These are phyloP conservation scores for Gracilaria caudata DNA, from an alignment of 23 red algal species.

Conservation along the genomic window DNA sequence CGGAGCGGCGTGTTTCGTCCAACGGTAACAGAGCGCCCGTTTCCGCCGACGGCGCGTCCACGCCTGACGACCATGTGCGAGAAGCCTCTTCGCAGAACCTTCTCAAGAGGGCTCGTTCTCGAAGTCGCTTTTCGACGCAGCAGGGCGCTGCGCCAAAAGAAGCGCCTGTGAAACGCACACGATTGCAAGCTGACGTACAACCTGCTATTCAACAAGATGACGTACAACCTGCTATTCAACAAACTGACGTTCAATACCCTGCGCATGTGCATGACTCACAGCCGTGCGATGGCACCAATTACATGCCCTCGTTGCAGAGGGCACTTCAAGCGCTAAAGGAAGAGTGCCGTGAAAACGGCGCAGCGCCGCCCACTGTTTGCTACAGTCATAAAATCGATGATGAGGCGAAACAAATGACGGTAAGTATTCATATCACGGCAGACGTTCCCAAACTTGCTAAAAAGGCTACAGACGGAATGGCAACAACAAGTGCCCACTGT, in stretches of 20 bases:
- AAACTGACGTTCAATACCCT: background rate
- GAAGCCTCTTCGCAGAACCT: background rate
- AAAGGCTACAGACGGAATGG: background rate
- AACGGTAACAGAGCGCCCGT: no score
- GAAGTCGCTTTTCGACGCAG: background rate
- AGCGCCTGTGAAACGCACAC: background rate
- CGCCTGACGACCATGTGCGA: no score
- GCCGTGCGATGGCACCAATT: background rate
- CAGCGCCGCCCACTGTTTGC: background rate
- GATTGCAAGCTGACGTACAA: background rate
- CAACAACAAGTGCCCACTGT: background rate
- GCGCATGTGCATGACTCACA: background rate
- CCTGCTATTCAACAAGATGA: no score
- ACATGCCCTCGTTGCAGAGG: background rate
- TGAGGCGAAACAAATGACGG: background rate
- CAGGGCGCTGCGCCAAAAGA: background rate
- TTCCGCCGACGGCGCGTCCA: no score
- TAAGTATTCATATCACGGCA: background rate
- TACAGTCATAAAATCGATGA: no score
- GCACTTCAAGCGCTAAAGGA: background rate
- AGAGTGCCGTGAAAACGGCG: background rate
- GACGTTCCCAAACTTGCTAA: background rate
- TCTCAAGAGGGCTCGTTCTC: background rate
- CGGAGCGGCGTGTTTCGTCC: no score
- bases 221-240: background rate